These are phyloP conservation scores for Zymoseptoria pseudotritici DNA, from an alignment of 2,329 filamentous ascomycete species.

Conservation along the genomic window DNA sequence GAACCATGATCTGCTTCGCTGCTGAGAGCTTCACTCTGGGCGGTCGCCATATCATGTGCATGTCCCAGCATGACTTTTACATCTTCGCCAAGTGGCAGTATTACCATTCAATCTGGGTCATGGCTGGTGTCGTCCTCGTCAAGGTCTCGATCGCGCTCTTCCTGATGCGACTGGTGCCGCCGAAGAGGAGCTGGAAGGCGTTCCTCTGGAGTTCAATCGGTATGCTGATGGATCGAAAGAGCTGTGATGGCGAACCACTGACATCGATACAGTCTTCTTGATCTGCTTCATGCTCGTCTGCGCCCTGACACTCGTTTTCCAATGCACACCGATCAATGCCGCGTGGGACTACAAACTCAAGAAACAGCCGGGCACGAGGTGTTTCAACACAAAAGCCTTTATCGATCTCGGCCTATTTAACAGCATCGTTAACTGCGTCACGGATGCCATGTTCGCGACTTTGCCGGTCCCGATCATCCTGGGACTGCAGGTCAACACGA, in stretches of 20 bases:
- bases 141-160: slow-evolving; percentile 45
- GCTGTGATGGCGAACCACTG: neutral
- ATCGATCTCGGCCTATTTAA: slow-evolving; percentile 42
- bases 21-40: slow-evolving; percentile 40
- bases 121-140: slow-evolving; percentile 39
- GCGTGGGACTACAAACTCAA: slow-evolving; percentile 36
- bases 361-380: slow-evolving; percentile 34
- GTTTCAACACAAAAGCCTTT: slow-evolving; percentile 36
- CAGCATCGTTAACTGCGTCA: slow-evolving; percentile 36
- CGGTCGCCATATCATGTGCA: slow-evolving; percentile 36
- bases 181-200: slow-evolving; percentile 33
- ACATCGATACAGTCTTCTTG: slow-evolving; percentile 32
- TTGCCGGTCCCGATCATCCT: slow-evolving; percentile 39
- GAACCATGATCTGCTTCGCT: slow-evolving; percentile 36
- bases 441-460: slow-evolving; percentile 36
- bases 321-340: slow-evolving; percentile 40
- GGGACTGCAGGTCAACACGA: slow-evolving; percentile 36
- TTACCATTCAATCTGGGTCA: slow-evolving; percentile 41
- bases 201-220: slow-evolving; percentile 39
- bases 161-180: slow-evolving; percentile 37
- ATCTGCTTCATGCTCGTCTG: slow-evolving; percentile 37
- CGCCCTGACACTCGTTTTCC: slow-evolving; percentile 41
- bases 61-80: slow-evolving; percentile 24
- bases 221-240: slow-evolving; percentile 20
- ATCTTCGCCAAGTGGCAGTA: slow-evolving; percentile 38